phyloP scores from a whole-genome alignment of 257 asterid species.

The Fraxinus anomala region DNA sequence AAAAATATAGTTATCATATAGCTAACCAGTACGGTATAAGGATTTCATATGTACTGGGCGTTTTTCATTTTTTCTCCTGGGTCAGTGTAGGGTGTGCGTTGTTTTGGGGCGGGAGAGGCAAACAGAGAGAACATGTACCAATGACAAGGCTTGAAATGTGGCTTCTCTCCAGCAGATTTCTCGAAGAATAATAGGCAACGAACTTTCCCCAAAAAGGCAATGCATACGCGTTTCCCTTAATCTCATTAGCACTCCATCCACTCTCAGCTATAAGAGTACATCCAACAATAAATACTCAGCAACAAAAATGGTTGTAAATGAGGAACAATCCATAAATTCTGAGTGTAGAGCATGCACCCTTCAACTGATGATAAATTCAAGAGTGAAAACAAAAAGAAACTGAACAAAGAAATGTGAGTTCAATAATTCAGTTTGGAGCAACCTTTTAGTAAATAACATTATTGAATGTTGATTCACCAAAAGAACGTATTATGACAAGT shows the following conservation, averaged over 20 bases:
- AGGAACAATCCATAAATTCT: constrained; percentile 9
- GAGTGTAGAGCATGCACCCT: constrained; percentile 10
- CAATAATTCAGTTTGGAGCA: neutral
- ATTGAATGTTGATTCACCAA: constrained; percentile 16
- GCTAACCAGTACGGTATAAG: neutral
- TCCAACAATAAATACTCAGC: constrained; percentile 27
- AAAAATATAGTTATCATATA: neutral
- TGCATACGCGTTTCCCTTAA: constrained; percentile 96
- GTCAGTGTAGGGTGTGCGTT: too few species aligned
- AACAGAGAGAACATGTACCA: constrained; percentile 48
- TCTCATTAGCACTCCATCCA: constrained; percentile 97
- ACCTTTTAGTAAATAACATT: constrained; percentile 17
- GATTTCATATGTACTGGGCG: neutral
- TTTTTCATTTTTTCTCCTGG: neutral
- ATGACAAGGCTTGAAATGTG: constrained; percentile 62
- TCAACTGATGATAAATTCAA: constrained; percentile 14
- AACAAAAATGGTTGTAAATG: constrained; percentile 23
- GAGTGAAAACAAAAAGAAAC: constrained; percentile 19
- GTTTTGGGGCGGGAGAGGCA: neutral
- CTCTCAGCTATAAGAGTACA: constrained; percentile 77
- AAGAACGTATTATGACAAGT: constrained; percentile 14
- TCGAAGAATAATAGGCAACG: constrained; percentile 67
- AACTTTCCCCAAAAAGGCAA: constrained; percentile 57
- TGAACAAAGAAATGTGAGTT: constrained; percentile 8
- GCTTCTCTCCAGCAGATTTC: constrained; percentile 94